A percentile compares a stretch with the other conserved stretches of the same genome.
Conservation (phyloP, 192 early-diverging fungal genomes). For the Diversispora epigaea region DNA sequence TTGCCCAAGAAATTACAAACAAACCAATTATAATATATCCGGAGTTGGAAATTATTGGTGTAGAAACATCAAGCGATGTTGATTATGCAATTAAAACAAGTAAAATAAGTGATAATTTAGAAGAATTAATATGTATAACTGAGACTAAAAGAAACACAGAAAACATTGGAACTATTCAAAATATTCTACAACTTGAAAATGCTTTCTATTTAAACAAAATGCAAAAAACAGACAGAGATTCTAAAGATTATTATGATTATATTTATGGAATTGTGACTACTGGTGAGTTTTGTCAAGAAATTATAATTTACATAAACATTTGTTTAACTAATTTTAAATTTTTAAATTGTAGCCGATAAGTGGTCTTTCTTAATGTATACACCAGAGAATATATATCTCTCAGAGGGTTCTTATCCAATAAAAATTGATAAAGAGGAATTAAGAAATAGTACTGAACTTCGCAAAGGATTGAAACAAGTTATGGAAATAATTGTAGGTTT, state of each 20-base stretch:
- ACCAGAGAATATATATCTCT: background rate
- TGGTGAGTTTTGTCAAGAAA: background rate
- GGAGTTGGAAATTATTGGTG: background rate
- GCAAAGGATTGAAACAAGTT: background rate
- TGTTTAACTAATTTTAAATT: background rate
- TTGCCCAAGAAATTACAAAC: background rate
- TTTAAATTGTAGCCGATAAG: background rate
- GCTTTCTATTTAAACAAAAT: background rate
- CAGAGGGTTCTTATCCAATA: background rate
- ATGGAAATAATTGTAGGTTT: slow-evolving; percentile 21
- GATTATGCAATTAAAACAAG: background rate
- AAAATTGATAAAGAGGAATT: background rate
- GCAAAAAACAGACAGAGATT: background rate
- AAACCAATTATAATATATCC: background rate
- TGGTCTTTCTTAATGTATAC: background rate
- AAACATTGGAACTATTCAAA: background rate
- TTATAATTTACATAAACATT: background rate
- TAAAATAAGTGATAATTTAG: background rate
- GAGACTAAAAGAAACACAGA: background rate
- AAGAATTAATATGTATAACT: background rate
- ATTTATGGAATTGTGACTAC: background rate
- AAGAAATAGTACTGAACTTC: background rate
- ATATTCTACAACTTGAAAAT: background rate
- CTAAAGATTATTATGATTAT: background rate
- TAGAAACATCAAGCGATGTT: background rate